Conservation (phyloP, 2,329 filamentous ascomycete genomes). For the Aspergillus fischeri region DNA sequence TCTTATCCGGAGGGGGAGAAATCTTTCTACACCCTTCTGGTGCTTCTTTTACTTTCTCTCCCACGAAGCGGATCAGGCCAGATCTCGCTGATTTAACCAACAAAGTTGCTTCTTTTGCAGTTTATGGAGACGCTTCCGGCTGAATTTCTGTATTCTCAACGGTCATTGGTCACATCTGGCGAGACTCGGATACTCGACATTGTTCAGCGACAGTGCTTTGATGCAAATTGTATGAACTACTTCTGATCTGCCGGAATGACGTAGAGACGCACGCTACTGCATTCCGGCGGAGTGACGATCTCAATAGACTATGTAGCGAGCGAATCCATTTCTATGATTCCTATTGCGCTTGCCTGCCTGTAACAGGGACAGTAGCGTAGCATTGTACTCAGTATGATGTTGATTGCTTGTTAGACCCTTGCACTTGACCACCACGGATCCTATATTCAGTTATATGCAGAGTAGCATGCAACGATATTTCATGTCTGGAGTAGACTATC, state of each 20-base stretch:
- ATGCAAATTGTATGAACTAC: neutral
- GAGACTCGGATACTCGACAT: neutral
- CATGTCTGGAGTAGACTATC: constrained; percentile 1
- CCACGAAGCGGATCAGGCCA: neutral
- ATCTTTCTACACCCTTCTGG: neutral
- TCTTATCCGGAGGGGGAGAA: neutral
- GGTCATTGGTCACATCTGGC: constrained; percentile 1
- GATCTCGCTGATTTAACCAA: constrained; percentile 9
- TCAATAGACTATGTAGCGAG: neutral
- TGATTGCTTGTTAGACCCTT: no score
- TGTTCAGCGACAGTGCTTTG: neutral
- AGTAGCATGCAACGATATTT: neutral
- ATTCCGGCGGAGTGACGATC: neutral
- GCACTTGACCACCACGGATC: no score
- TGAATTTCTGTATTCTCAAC: constrained; percentile 10
- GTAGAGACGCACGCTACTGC: neutral
- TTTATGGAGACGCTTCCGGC: constrained; percentile 7
- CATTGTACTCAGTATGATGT: no score
- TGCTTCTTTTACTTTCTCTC: constrained; percentile 9
- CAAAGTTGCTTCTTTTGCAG: constrained; percentile 8
- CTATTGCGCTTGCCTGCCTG: neutral
- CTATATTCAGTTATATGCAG: neutral
- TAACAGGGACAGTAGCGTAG: neutral
- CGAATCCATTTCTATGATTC: neutral
- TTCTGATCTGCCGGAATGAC: neutral